These are phyloP conservation scores for Kluyveromyces siamensis DNA, from an alignment of 805 yeast species.

Conservation along the genomic window DNA sequence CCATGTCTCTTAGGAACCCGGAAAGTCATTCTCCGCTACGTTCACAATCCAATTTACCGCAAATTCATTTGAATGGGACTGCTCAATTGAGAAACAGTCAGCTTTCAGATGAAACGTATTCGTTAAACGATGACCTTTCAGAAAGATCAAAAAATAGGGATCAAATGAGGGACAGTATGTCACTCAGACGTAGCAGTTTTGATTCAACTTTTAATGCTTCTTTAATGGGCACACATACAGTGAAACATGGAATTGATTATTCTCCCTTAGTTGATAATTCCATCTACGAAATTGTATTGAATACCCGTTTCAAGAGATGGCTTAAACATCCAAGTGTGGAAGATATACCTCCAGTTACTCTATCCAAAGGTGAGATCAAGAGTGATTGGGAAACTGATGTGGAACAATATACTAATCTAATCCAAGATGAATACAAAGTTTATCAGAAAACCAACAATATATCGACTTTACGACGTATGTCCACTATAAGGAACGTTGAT, in stretches of 20 bases:
- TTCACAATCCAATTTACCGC: neutral
- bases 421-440: constrained; percentile 37
- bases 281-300: constrained; percentile 59
- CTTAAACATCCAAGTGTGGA: constrained; percentile 60
- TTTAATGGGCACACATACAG: neutral
- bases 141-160: constrained; percentile 17
- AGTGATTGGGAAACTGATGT: constrained; percentile 37
- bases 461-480: constrained; percentile 29
- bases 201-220: constrained; percentile 1
- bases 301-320: constrained; percentile 30
- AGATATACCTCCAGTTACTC: constrained; percentile 77
- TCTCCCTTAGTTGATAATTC: constrained; percentile 44
- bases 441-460: constrained; percentile 36
- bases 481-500: constrained; percentile 7
- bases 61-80: neutral
- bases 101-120: constrained; percentile 12
- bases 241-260: constrained; percentile 14
- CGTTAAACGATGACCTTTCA: constrained; percentile 29
- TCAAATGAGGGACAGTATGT: constrained; percentile 6
- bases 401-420: constrained; percentile 34
- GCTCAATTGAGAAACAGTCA: neutral
- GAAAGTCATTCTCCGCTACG: neutral
- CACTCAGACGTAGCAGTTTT: constrained; percentile 2
- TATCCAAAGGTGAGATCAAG: constrained; percentile 40
- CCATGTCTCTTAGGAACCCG: neutral